Evolutionary conservation across 169 alveolate genomes (phyloP).

Genomic region (Pseudocohnilembus persalinus): DNA sequence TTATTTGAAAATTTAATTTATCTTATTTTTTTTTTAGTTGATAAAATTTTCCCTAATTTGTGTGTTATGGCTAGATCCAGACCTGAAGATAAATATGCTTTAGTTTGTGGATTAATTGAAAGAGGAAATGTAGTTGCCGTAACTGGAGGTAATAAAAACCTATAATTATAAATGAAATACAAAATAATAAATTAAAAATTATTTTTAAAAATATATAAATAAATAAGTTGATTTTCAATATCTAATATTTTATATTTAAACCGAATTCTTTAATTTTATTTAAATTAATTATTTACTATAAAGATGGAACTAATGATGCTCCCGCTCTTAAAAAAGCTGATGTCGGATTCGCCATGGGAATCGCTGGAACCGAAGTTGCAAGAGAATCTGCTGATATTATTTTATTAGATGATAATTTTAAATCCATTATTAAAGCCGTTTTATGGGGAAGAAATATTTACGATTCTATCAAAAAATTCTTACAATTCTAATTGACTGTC

Average conservation of each 20-base stretch:
- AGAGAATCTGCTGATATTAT: slow-evolving; percentile 81
- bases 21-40: slow-evolving; percentile 32
- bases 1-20: no score
- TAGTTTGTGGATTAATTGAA: slow-evolving; percentile 75
- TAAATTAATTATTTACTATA: background rate
- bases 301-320: slow-evolving; percentile 92
- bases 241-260: no score
- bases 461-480: slow-evolving; percentile 76
- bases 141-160: slow-evolving; percentile 68
- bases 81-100: slow-evolving; percentile 82
- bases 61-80: slow-evolving; percentile 79
- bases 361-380: slow-evolving; percentile 86
- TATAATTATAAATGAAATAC: no score
- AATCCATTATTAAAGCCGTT: slow-evolving; percentile 74
- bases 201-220: no score
- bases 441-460: slow-evolving; percentile 84
- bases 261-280: slow-evolving; percentile 71
- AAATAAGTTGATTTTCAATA: no score
- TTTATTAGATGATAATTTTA: slow-evolving; percentile 78
- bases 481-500: slow-evolving; percentile 83
- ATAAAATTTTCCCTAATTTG: slow-evolving; percentile 50
- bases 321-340: slow-evolving; percentile 90
- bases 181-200: no score
- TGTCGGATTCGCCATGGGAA: slow-evolving; percentile 86
- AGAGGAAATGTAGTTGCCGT: slow-evolving; percentile 83